phyloP scores from a whole-genome alignment of 345 rosid species.

The Salix viminalis region DNA sequence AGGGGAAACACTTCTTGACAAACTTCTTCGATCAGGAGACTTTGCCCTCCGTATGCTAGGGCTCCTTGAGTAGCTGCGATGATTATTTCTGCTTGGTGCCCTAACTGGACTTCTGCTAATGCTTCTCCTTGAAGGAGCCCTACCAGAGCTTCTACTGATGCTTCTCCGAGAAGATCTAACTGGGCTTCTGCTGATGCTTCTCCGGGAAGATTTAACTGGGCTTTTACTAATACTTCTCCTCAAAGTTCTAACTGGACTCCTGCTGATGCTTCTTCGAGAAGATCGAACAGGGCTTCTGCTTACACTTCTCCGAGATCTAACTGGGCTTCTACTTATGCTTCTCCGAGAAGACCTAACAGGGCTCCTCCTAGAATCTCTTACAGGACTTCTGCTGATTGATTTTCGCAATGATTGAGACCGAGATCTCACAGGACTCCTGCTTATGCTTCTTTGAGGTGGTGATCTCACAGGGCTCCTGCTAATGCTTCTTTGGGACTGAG shows the following conservation, averaged over 20 bases:
- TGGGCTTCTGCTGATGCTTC: constrained; percentile 46
- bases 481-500: constrained; percentile 14
- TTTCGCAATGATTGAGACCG: constrained; percentile 17
- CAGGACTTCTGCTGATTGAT: constrained; percentile 44
- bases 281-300: constrained; percentile 44
- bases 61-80: constrained; percentile 60
- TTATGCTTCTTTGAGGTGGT: constrained; percentile 22
- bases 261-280: constrained; percentile 35
- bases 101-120: constrained; percentile 56
- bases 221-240: constrained; percentile 39
- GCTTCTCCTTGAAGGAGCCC: constrained; percentile 50
- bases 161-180: constrained; percentile 31
- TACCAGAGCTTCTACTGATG: constrained; percentile 44
- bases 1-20: constrained; percentile 80
- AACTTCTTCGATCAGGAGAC: constrained; percentile 71
- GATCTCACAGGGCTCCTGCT: constrained; percentile 33
- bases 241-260: constrained; percentile 40
- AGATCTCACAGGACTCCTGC: constrained; percentile 41
- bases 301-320: constrained; percentile 38
- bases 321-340: constrained; percentile 51
- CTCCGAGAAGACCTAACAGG: constrained; percentile 41
- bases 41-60: constrained; percentile 45
- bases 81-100: constrained; percentile 46
- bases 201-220: constrained; percentile 40
- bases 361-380: constrained; percentile 34